Evolutionary conservation across 169 alveolate genomes (phyloP), one percentile per base, ranked within the genome.

Genomic region (Toxoplasma gondii): DNA sequence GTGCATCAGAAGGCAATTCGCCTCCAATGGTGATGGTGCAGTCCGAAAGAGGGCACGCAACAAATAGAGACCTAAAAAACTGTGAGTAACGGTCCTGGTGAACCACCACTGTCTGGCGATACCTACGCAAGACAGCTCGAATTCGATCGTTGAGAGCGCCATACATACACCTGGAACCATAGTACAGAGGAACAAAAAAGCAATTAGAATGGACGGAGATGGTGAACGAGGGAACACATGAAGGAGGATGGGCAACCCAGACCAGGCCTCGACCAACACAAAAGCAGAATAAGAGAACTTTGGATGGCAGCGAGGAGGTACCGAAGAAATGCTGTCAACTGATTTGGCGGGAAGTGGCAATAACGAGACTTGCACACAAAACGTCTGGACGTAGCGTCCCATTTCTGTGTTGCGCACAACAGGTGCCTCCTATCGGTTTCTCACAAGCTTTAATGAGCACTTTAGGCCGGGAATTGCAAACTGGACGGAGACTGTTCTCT

Each of bases 161-260:
- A n/a, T 83, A 83, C 91, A 83, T 83, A 29, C 91, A 83, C 69
- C 91, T 83, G 88, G 88, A 81, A 81, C 19, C 10, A 41, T 22
- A 29, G 88, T 4, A 39, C 19, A n/a, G 44, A 7, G 54, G 5
- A n/a, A 41, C 54, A 81, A 17, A 78, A 34, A 78, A n/a, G 31
- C 41, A 78, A n/a, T 17, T 16, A 58, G 70, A 24, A 24, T 16
- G 70, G 70, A 24, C n/a, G 24, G 70, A 58, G 70, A 58, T 17
- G 70, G 24, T 16, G 24, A 24, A 16, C 24, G 70, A 16, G 70
- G n/a, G n/a, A 16, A 58, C n/a, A 58, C 16, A n/a, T 24, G 81
- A 24, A 29, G 38, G 81, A 69, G 81, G 38, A 29, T 24, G 38
- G 38, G 81, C 31, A n/a, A n/a, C 81, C 41, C 34, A n/a, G 38